phyloP scores from a whole-genome alignment of 257 asterid species.

The Solanum appendiculatum region DNA sequence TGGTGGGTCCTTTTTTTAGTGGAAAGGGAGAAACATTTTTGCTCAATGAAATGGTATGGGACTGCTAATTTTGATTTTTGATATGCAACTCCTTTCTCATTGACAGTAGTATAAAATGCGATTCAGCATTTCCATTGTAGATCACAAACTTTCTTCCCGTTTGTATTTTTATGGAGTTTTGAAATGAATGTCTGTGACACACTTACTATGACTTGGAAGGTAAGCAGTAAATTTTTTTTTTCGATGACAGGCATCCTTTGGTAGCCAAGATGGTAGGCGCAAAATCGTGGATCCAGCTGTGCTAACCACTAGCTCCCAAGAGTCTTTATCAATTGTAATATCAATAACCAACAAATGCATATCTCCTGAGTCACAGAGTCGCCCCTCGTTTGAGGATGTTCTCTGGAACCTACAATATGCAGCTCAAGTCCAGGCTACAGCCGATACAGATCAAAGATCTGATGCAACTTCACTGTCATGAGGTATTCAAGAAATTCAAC shows the following conservation, averaged over 20 bases:
- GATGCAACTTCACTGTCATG: slow-evolving; percentile 1
- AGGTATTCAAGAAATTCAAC: not conserved
- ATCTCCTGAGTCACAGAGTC: slow-evolving; percentile 46
- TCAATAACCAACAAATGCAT: slow-evolving; percentile 58
- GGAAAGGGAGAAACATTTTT: slow-evolving; percentile 47
- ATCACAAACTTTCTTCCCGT: not conserved
- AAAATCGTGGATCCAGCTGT: slow-evolving; percentile 43
- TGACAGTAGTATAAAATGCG: not conserved
- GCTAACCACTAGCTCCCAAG: slow-evolving; percentile 43
- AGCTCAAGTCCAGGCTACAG: slow-evolving; percentile 49
- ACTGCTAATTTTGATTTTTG: not conserved
- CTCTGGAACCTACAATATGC: slow-evolving; percentile 73
- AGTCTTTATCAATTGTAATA: slow-evolving; percentile 42
- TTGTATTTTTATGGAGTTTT: not conserved
- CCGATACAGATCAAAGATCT: slow-evolving; percentile 24
- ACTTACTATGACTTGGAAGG: not conserved
- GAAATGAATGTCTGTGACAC: not conserved
- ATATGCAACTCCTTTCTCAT: not conserved
- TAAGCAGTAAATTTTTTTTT: not conserved
- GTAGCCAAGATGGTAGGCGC: slow-evolving; percentile 31
- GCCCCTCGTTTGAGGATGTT: slow-evolving; percentile 64
- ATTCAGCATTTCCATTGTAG: not conserved
- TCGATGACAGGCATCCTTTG: slow-evolving; percentile 35
- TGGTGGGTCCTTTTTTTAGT: slow-evolving; percentile 31
- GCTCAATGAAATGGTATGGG: slow-evolving; percentile 51